Conservation (phyloP, 768 basidiomycete genomes). For the Hericium erinaceus region DNA sequence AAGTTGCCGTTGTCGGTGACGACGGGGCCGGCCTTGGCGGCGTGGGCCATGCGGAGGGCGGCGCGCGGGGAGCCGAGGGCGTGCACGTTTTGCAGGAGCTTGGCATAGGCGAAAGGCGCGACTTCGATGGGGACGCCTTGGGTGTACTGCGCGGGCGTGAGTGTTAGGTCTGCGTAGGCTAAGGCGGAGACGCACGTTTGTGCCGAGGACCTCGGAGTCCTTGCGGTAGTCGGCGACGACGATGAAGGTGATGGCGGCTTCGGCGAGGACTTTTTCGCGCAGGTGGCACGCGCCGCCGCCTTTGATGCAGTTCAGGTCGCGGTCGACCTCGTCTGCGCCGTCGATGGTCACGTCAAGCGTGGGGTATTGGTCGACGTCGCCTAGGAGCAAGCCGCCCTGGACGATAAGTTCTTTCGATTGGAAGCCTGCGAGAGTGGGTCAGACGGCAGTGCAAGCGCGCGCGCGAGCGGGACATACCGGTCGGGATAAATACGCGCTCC, state of each 20-base stretch:
- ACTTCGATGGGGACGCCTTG: slow-evolving; percentile 95
- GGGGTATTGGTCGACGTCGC: slow-evolving; percentile 85
- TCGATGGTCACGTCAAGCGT: slow-evolving; percentile 94
- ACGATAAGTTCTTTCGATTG: slow-evolving; percentile 96
- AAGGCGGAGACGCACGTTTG: slow-evolving; percentile 53
- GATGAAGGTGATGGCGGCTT: slow-evolving; percentile 86
- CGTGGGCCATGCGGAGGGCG: slow-evolving; percentile 77
- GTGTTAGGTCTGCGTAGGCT: background rate
- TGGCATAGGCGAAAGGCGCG: slow-evolving; percentile 90
- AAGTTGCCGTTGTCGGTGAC: slow-evolving; percentile 98
- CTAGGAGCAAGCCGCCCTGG: slow-evolving; percentile 61
- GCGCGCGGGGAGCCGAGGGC: slow-evolving; percentile 59
- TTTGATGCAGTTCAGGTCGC: slow-evolving; percentile 86
- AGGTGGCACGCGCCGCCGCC: slow-evolving; percentile 96
- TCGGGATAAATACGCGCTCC: slow-evolving; percentile 82
- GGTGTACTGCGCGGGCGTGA: slow-evolving; percentile 43
- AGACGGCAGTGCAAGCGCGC: too few species aligned
- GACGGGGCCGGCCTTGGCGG: slow-evolving; percentile 89
- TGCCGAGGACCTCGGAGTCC: slow-evolving; percentile 74
- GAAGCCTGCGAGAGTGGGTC: slow-evolving; percentile 46
- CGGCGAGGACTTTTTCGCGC: slow-evolving; percentile 94
- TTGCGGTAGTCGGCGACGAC: slow-evolving; percentile 95
- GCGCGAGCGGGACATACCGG: slow-evolving; percentile 37
- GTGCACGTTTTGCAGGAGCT: slow-evolving; percentile 67
- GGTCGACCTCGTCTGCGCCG: slow-evolving; percentile 93